These are phyloP conservation scores for Penicillium taxi DNA, from an alignment of 495 filamentous ascomycete species.

Conservation along the genomic window DNA sequence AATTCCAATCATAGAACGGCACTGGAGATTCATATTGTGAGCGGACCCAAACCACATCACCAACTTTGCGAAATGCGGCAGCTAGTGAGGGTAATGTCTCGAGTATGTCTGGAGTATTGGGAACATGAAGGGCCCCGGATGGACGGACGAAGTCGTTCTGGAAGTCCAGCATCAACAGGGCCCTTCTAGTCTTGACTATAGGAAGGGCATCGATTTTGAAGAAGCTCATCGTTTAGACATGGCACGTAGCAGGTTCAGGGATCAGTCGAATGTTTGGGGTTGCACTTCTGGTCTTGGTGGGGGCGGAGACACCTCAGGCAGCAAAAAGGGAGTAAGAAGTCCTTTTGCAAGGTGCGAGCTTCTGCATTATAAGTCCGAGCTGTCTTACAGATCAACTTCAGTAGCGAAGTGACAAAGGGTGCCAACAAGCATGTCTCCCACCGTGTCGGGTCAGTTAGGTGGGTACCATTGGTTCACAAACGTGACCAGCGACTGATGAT, in stretches of 20 bases:
- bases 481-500: background rate
- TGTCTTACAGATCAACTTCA: background rate
- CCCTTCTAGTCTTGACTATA: slow-evolving; percentile 64
- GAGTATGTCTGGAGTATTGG: slow-evolving; percentile 56
- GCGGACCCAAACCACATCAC: slow-evolving; percentile 84
- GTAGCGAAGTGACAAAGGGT: background rate
- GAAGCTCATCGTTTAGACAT: slow-evolving; percentile 31
- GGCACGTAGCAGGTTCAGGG: slow-evolving; percentile 5
- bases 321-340: background rate
- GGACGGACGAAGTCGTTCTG: slow-evolving; percentile 84
- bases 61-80: slow-evolving; percentile 63
- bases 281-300: slow-evolving; percentile 1
- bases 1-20: slow-evolving; percentile 38
- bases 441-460: slow-evolving; percentile 3
- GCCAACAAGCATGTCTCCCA: slow-evolving; percentile 1
- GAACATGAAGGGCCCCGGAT: slow-evolving; percentile 60
- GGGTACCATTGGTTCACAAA: slow-evolving; percentile 4
- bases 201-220: slow-evolving; percentile 37
- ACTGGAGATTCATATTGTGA: slow-evolving; percentile 63
- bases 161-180: slow-evolving; percentile 75
- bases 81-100: slow-evolving; percentile 58
- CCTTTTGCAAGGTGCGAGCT: background rate
- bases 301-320: slow-evolving; percentile 14
- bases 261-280: background rate
- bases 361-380: background rate